Evolutionary conservation across 306 rosid species (phyloP).

Genomic region (Gastrolobium bilobum): DNA sequence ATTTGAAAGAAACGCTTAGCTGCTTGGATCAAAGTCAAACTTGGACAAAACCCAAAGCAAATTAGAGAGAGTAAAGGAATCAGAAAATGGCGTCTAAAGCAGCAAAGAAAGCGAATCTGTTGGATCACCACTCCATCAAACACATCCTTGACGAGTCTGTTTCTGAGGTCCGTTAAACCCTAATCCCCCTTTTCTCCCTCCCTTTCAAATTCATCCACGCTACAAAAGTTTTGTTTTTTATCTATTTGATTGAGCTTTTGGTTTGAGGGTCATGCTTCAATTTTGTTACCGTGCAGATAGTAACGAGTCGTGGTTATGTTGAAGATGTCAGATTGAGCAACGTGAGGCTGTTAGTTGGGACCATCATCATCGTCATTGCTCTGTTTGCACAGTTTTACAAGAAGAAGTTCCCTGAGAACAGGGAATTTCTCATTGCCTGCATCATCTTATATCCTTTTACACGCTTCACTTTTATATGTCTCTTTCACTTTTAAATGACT

Average conservation of each 20-base stretch:
- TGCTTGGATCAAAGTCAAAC: too few species aligned
- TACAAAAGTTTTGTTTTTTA: neutral
- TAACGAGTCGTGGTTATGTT: constrained; percentile 76
- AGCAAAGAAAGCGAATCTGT: constrained; percentile 87
- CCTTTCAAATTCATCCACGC: constrained; percentile 31
- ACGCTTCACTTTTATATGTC: neutral
- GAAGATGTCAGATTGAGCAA: constrained; percentile 95
- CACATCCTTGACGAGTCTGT: constrained; percentile 89
- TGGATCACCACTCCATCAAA: constrained; percentile 87
- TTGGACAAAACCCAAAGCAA: too few species aligned
- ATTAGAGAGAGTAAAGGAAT: constrained; percentile 34
- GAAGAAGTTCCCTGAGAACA: constrained; percentile 93
- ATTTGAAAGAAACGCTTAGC: too few species aligned
- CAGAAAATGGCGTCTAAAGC: constrained; percentile 60
- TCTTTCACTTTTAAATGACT: neutral
- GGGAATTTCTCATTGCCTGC: constrained; percentile 82
- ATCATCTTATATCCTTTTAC: constrained; percentile 82
- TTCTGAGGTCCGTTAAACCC: constrained; percentile 78
- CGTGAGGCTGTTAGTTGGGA: constrained; percentile 70
- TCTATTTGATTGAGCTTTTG: neutral
- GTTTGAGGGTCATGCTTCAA: neutral
- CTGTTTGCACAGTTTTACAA: constrained; percentile 94
- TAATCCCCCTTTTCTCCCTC: constrained; percentile 14
- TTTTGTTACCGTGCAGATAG: constrained; percentile 55
- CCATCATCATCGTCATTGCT: constrained; percentile 80